phyloP scores from a whole-genome alignment of 345 rosid genomes.

The Salix exigua region DNA sequence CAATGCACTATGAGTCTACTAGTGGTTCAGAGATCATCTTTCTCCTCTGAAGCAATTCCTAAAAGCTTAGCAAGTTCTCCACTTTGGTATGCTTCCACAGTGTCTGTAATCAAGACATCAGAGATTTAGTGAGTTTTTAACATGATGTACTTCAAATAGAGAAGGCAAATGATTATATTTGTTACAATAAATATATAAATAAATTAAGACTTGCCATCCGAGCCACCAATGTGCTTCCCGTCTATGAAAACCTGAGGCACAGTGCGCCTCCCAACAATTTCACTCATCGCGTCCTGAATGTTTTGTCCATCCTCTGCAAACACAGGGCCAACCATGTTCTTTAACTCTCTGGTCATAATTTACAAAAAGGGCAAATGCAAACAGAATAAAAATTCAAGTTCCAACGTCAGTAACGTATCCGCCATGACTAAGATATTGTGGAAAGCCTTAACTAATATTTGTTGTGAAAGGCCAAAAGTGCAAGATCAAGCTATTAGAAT shows the following conservation, averaged over 20 bases:
- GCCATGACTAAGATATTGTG: too few species aligned
- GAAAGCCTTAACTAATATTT: too few species aligned
- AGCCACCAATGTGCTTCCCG: slow-evolving; percentile 87
- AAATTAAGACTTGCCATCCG: slow-evolving; percentile 54
- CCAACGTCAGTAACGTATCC: too few species aligned
- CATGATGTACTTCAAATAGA: not conserved
- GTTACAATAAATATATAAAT: not conserved
- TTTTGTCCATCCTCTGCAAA: slow-evolving; percentile 62
- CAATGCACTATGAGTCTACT: too few species aligned
- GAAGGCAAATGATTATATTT: not conserved
- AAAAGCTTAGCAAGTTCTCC: slow-evolving; percentile 71
- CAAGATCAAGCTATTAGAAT: too few species aligned
- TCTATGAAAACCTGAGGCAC: slow-evolving; percentile 90
- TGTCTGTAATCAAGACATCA: slow-evolving; percentile 47
- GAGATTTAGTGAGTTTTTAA: not conserved
- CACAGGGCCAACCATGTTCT: not conserved
- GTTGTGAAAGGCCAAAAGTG: too few species aligned
- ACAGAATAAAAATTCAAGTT: too few species aligned
- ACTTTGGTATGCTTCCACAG: slow-evolving; percentile 61
- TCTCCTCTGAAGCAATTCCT: slow-evolving; percentile 32
- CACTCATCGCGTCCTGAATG: slow-evolving; percentile 66
- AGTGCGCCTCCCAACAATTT: slow-evolving; percentile 62
- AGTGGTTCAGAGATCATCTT: slow-evolving; percentile 34
- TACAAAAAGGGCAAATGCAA: too few species aligned
- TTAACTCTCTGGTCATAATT: too few species aligned